These are phyloP conservation scores for Metschnikowia reukaufii DNA, from an alignment of 805 yeast genomes.

Conservation along the genomic window DNA sequence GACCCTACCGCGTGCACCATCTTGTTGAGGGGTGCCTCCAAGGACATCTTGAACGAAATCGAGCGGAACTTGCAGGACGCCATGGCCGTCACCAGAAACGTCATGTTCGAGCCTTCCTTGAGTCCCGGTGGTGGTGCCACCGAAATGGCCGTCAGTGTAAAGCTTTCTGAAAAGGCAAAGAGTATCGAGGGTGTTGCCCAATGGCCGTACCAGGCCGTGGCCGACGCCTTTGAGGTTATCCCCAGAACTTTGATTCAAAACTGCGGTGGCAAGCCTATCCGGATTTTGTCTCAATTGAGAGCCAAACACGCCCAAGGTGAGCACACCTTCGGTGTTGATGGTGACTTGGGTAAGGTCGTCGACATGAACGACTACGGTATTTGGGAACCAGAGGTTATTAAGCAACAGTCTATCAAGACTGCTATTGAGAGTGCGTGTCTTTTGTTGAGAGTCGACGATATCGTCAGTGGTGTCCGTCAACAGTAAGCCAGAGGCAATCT, in stretches of 20 bases:
- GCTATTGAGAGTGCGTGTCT: slow-evolving; percentile 96
- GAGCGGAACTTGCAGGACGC: slow-evolving; percentile 98
- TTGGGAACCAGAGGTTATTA: slow-evolving; percentile 99
- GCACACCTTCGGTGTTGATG: slow-evolving; percentile 87
- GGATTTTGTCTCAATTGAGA: slow-evolving; percentile 84
- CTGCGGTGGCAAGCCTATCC: slow-evolving; percentile 95
- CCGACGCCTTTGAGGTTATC: slow-evolving; percentile 97
- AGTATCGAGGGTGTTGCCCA: slow-evolving; percentile 91
- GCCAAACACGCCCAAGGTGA: slow-evolving; percentile 95
- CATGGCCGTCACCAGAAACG: slow-evolving; percentile 95
- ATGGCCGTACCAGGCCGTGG: slow-evolving; percentile 99
- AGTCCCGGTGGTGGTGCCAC: slow-evolving; percentile 99
- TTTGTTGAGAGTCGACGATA: slow-evolving; percentile 93
- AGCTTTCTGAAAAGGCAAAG: slow-evolving; percentile 86
- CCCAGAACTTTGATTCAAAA: slow-evolving; percentile 97
- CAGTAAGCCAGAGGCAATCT: slow-evolving; percentile 10
- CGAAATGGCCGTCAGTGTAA: slow-evolving; percentile 95
- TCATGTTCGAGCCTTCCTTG: slow-evolving; percentile 88
- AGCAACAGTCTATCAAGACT: slow-evolving; percentile 96
- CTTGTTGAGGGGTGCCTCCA: slow-evolving; percentile 91
- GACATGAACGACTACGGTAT: slow-evolving; percentile 96
- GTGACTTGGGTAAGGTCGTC: slow-evolving; percentile 89
- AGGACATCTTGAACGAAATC: slow-evolving; percentile 92
- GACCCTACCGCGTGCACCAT: slow-evolving; percentile 94
- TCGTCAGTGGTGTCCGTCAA: slow-evolving; percentile 91